Conservation (phyloP, 2,329 filamentous ascomycete genomes). For the Fusarium sp. region DNA sequence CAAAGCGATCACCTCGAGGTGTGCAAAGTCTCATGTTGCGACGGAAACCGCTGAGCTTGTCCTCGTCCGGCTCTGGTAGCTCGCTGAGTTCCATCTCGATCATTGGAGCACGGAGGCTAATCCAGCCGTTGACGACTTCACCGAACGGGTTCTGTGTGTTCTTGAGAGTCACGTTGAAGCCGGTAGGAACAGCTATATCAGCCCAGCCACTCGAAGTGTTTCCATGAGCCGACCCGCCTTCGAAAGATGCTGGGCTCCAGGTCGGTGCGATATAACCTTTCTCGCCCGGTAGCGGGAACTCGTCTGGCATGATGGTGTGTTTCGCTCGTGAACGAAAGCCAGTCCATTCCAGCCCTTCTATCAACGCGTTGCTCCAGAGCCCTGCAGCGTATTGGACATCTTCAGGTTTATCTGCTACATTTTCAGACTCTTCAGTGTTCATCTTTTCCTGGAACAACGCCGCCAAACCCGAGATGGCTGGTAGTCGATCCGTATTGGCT, state of each 20-base stretch:
- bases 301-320: neutral
- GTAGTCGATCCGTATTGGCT: neutral
- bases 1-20: neutral
- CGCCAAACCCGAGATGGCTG: neutral
- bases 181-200: constrained; percentile 3
- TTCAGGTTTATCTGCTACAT: neutral
- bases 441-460: neutral
- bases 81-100: constrained; percentile 1
- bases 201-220: constrained; percentile 1
- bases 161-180: constrained; percentile 2
- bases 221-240: neutral
- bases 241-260: constrained; percentile 21
- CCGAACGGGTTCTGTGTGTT: constrained; percentile 17
- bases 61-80: neutral
- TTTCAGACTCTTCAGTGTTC: neutral
- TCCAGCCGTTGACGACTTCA: constrained; percentile 11
- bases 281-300: neutral
- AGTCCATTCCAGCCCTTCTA: constrained; percentile 1
- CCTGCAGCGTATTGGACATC: neutral
- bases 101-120: neutral
- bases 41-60: neutral
- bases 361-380: constrained; percentile 1
- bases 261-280: constrained; percentile 18
- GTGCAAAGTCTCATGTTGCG: constrained; percentile 17
- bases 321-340: neutral